Evolutionary conservation across 108 stramenopile genomes (phyloP), one percentile per base, ranked within the genome.

Genomic region (Skeletonema tropicum): DNA sequence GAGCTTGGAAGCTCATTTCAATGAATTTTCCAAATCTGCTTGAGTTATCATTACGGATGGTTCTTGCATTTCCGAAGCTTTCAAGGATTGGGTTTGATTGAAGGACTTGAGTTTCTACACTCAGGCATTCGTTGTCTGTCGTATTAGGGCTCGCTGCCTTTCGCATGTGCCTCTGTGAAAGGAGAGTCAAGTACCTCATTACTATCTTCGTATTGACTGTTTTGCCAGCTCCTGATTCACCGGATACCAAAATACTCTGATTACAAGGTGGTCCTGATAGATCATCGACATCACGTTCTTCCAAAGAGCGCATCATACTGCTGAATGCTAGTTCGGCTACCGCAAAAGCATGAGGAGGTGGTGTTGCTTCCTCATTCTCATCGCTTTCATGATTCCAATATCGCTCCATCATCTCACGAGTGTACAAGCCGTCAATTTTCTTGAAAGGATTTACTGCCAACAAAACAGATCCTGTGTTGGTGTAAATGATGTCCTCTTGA

Each of bases 1-100:
- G 84, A 30, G 83, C 88, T 13, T 61, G 60, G 71, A 95, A 95
- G 8, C 68, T 74, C 36, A 95, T 78, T 52, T 89, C 89, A 73
- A 99, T 97, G 71, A 94, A 99, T 76, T 99, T 98, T 1, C 98
- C 98, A 83, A 99, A 99, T 36, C 98, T 82, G 12, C 84, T 86
- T 14, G 89, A 92, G 69, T 99, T 99, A 73, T 98, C 92, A 75
- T 94, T 97, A 12, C 94, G 82, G 7, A 90, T 71, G 15, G 94
- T 95, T 55, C 92, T 65, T 17, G 94, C 96, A 83, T 97, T 97
- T 7, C 94, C 96, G 86, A 97, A 97, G n/a, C 90, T 88, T 82
- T 97, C 96, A 17, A 97, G 70, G 64, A 97, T 83, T 10, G 93
- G 96, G 75, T 97, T 95, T 35, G 92, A 95, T 64, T 93, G 86